phyloP scores from a whole-genome alignment of 1,139 yeast species.

The Fermentozyma sake region DNA sequence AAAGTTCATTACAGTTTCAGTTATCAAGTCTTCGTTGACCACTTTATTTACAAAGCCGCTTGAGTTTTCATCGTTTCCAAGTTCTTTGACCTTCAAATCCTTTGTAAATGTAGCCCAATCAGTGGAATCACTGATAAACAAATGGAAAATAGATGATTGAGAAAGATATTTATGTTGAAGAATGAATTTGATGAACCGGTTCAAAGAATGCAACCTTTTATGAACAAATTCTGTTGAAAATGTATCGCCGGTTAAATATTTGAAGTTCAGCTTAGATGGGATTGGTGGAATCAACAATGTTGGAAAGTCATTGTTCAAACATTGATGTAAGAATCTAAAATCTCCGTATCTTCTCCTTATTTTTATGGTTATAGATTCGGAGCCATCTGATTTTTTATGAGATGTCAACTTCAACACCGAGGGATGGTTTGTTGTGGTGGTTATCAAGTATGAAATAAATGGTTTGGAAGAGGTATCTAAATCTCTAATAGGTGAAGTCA shows the following conservation, averaged over 20 bases:
- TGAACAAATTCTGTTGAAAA: conserved; percentile 76
- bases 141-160: conserved; percentile 65
- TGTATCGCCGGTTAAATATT: conserved; percentile 92
- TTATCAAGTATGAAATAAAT: conserved; percentile 73
- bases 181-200: conserved; percentile 69
- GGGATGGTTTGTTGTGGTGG: conserved; percentile 54
- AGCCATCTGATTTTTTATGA: conserved; percentile 20
- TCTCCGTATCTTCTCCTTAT: conserved; percentile 81
- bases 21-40: conserved; percentile 57
- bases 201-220: conserved; percentile 79
- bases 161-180: conserved; percentile 70
- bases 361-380: conserved; percentile 36
- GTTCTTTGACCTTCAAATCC: conserved; percentile 45
- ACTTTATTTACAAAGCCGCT: conserved; percentile 35
- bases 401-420: conserved; percentile 31
- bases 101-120: conserved; percentile 84
- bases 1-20: conserved; percentile 90
- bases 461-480: conserved; percentile 72
- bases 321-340: conserved; percentile 72
- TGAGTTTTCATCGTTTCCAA: conserved; percentile 13
- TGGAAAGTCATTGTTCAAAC: conserved; percentile 73
- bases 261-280: conserved; percentile 88
- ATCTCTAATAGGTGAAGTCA: conserved; percentile 74
- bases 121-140: conserved; percentile 67
- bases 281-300: conserved; percentile 87